These are phyloP conservation scores for Penicillium rolfsii DNA, from an alignment of 2,329 filamentous ascomycete genomes.

Conservation along the genomic window DNA sequence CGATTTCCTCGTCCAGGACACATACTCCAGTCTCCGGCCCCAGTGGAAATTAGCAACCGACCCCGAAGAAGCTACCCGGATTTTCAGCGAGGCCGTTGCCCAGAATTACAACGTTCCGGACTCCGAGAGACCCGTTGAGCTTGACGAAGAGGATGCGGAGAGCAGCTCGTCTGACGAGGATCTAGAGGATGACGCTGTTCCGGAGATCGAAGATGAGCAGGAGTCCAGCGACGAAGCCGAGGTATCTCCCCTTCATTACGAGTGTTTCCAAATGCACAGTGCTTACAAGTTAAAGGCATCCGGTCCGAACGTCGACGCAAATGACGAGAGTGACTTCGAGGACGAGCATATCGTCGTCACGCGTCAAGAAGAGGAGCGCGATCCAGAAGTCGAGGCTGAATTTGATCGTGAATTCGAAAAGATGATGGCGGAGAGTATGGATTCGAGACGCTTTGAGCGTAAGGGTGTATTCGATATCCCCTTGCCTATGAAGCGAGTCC, in stretches of 20 bases:
- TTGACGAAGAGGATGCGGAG: conserved; percentile 75
- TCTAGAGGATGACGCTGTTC: conserved; percentile 61
- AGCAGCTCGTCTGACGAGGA: conserved; percentile 77
- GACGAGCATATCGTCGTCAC: conserved; percentile 93
- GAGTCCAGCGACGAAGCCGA: conserved; percentile 56
- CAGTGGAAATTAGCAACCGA: conserved; percentile 88
- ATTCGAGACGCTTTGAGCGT: conserved; percentile 93
- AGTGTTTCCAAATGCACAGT: background rate
- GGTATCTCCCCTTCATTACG: conserved; percentile 25
- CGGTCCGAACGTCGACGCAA: conserved; percentile 51
- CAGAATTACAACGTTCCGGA: conserved; percentile 85
- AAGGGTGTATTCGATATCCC: conserved; percentile 96
- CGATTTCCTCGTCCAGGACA: conserved; percentile 94
- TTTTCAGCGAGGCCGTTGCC: conserved; percentile 84
- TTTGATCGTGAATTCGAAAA: conserved; percentile 98
- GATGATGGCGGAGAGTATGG: conserved; percentile 96
- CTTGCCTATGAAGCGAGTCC: conserved; percentile 77
- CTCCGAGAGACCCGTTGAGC: conserved; percentile 68
- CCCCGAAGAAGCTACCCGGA: conserved; percentile 77
- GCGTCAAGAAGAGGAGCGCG: conserved; percentile 83
- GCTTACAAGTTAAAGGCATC: conserved; percentile 41
- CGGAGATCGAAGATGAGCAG: conserved; percentile 60
- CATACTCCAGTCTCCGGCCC: conserved; percentile 79
- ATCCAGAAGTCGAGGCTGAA: conserved; percentile 92
- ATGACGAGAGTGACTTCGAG: conserved; percentile 60